Evolutionary conservation across 2,329 filamentous ascomycete species (phyloP).

Genomic region (Phialophora chinensis): DNA sequence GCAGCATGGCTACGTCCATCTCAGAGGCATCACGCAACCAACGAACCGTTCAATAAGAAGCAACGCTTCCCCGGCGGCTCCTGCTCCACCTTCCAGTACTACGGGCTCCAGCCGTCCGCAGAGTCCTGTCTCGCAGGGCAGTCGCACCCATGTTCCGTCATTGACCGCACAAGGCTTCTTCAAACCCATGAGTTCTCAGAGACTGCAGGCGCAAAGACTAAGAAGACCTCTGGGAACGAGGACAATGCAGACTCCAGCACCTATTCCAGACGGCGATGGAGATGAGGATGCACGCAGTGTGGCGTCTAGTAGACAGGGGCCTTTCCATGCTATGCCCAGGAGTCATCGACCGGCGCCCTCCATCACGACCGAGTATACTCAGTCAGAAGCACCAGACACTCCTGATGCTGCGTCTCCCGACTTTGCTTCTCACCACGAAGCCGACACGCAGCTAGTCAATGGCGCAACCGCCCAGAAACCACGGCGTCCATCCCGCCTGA

Average conservation of each 20-base stretch:
- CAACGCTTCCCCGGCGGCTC: slow-evolving; percentile 21
- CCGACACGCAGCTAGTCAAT: slow-evolving; percentile 29
- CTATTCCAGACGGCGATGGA: slow-evolving; percentile 51
- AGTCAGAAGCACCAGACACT: slow-evolving; percentile 71
- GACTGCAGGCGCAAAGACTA: slow-evolving; percentile 86
- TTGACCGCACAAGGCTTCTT: slow-evolving; percentile 92
- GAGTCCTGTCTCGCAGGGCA: slow-evolving; percentile 69
- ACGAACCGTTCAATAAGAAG: slow-evolving; percentile 36
- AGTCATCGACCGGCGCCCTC: slow-evolving; percentile 67
- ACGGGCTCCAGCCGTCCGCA: slow-evolving; percentile 58
- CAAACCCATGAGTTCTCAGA: slow-evolving; percentile 94
- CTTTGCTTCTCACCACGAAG: slow-evolving; percentile 30
- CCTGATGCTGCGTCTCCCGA: slow-evolving; percentile 40
- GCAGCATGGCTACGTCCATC: slow-evolving; percentile 38
- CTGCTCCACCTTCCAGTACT: slow-evolving; percentile 48
- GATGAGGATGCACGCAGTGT: slow-evolving; percentile 64
- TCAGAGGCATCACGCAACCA: slow-evolving; percentile 37
- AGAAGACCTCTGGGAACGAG: slow-evolving; percentile 54
- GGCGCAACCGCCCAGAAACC: slow-evolving; percentile 41
- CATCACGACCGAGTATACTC: slow-evolving; percentile 80
- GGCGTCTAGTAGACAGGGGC: slow-evolving; percentile 58
- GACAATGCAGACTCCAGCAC: slow-evolving; percentile 39
- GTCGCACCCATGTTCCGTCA: slow-evolving; percentile 86
- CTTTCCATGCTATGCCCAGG: slow-evolving; percentile 46
- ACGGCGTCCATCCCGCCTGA: slow-evolving; percentile 60